Base-by-base conservation (phyloP, 495 filamentous ascomycete genomes). In the Penicillium cataractarum region DNA sequence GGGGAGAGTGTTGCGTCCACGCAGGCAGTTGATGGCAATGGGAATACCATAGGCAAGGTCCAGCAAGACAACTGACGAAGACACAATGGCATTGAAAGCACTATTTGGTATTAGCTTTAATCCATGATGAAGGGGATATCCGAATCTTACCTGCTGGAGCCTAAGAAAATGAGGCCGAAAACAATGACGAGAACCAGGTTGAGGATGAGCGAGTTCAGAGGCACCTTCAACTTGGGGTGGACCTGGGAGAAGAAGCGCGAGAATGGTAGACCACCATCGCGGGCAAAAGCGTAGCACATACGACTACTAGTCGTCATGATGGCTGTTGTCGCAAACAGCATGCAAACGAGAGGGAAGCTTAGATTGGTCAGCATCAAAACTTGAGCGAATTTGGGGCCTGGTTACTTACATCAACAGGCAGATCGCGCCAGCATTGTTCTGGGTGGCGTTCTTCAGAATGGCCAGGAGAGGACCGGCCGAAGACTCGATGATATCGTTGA, bases 291-390 rank as follows among this genome's bases (percentile, higher is more conserved):
- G 61, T 89, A 92, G 31, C 86, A 85, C 88, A 93, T 92, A 13
- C 90, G 86, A 61, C 84, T 89, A 55, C 84, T 87, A 10, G 90
- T 92, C 4, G 89, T 90, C 88, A 91, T 90, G 65, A 92, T 87
- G 15, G 82, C 86, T 2, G 82, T 89, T 2, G 84, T 82, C 7
- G 89, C 88, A 66, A 93, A 92, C 0, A 93, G 72, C 58, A 92
- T 83, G 67, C 89, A 92, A 17, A 88, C 71, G 21, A 92, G 78
- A 0, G 90, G 90, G 69, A 92, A 86, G 46, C 84, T 52, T 31
- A 21, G 26, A 21, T 13, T 6, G 3, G 57, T 72, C 33, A 72
- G 65, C 27, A 53, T 50, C 19, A 2, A 0, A 15, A 48, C 35
- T 42, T 40, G n/a, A 26, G 53, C 0, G 22, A 12, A 24, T 19